Base-by-base conservation (phyloP, 2,329 filamentous ascomycete genomes). In the Aphanoascus verrucosus region DNA sequence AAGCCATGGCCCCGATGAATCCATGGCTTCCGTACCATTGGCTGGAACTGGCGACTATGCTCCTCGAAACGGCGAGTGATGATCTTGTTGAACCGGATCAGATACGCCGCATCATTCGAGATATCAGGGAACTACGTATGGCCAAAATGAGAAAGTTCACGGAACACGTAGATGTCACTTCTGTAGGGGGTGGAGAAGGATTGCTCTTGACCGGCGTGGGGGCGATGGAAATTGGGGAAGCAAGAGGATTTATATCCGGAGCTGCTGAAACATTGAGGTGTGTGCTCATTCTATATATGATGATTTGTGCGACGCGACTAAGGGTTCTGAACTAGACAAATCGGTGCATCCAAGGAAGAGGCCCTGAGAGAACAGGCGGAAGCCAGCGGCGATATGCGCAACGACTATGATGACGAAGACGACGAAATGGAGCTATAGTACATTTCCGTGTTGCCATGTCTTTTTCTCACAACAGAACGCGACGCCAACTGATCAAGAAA, bases 221-320 rank as follows among this genome's bases (percentile, higher is more conserved):
- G 1, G 87, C 87, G 1, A 89, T 97, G 85, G 93, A 98, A 73
- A 76, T 97, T 46, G 85, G 86, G 0, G 91, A 97, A 72, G 86
- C 83, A 53, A 79, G 91, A 62, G 84, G 82, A 0, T 94, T 96
- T 64, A 82, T 97, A 57, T 76, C 82, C 1, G 87, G 86, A 0
- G 88, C 96, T 1, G 84, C 97, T 58, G 90, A 97, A 67, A 88
- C 87, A 3, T 76, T 97, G 62, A 75, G 80, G 77, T 78, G 68
- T 58, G 62, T 59, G 19, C 35, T 32, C n/a, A 31, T 43, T 20
- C n/a, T 23, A 11, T 40, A 41, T 19, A 20, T 43, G 52, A 31
- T 47, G 20, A 43, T 14, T 20, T 38, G 15, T 35, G 14, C 37
- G 9, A 15, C 55, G 19, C 31, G 19, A n/a, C 34, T 49, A 7